Percentiles rank a stretch among this genome's conserved stretches.
Evolutionary conservation across 1,139 yeast species (phyloP).

Genomic region (Suhomyces kunorum): DNA sequence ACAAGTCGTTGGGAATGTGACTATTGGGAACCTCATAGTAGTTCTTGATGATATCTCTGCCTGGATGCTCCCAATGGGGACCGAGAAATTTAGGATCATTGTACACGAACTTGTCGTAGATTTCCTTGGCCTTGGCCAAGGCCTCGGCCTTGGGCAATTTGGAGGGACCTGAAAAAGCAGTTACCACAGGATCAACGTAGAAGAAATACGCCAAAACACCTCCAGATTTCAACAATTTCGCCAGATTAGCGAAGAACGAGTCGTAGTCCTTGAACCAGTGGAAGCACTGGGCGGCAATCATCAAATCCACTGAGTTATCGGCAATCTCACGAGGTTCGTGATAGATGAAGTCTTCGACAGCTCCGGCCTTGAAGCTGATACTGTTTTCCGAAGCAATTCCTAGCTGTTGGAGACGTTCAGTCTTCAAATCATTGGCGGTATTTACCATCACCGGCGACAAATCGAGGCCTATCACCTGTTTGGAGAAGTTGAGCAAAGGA

Average conservation of each 20-base stretch:
- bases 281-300: conserved; percentile 49
- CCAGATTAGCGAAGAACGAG: conserved; percentile 31
- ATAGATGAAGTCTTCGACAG: conserved; percentile 36
- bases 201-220: conserved; percentile 48
- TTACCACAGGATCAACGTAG: conserved; percentile 43
- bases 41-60: conserved; percentile 35
- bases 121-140: conserved; percentile 25
- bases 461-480: conserved; percentile 38
- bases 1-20: conserved; percentile 34
- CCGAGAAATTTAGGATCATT: conserved; percentile 40
- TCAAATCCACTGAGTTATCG: conserved; percentile 32
- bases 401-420: conserved; percentile 26
- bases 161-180: conserved; percentile 27
- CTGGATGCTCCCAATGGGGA: conserved; percentile 51
- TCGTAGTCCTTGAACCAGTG: conserved; percentile 48
- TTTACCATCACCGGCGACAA: conserved; percentile 37
- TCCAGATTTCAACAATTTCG: conserved; percentile 34
- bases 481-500: conserved; percentile 35
- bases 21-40: conserved; percentile 31
- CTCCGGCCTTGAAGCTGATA: conserved; percentile 35
- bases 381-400: conserved; percentile 28
- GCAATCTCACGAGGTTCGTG: conserved; percentile 18
- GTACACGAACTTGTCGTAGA: conserved; percentile 39
- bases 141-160: conserved; percentile 21
- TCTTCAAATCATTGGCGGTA: conserved; percentile 33